phyloP scores from a whole-genome alignment of 257 asterid genomes.

The Phtheirospermum japonicum region DNA sequence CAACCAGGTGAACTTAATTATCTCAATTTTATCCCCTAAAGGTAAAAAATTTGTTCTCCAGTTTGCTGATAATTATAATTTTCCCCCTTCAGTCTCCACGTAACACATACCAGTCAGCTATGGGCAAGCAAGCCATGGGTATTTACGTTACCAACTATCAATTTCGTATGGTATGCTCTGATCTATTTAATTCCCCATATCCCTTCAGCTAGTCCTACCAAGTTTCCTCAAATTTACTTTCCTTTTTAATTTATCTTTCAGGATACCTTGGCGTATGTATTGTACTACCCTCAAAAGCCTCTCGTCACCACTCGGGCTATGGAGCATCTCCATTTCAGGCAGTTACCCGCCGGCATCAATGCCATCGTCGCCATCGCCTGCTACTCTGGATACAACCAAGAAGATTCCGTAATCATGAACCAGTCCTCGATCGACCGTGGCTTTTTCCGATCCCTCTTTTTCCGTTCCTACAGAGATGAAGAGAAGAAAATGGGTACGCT shows the following conservation, averaged over 20 bases:
- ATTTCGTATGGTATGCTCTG: slow-evolving; percentile 81
- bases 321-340: slow-evolving; percentile 99
- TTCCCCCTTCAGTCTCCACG: slow-evolving; percentile 79
- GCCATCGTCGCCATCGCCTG: slow-evolving; percentile 96
- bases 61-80: slow-evolving; percentile 25
- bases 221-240: slow-evolving; percentile 7
- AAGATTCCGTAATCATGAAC: slow-evolving; percentile 97
- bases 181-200: slow-evolving; percentile 26
- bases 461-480: slow-evolving; percentile 94
- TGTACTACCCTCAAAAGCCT: slow-evolving; percentile 95
- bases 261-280: slow-evolving; percentile 96
- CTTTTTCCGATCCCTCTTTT: slow-evolving; percentile 84
- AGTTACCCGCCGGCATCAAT: slow-evolving; percentile 95
- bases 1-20: slow-evolving; percentile 62
- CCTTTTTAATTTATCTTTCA: slow-evolving; percentile 28
- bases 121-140: slow-evolving; percentile 99
- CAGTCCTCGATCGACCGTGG: slow-evolving; percentile 98
- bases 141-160: slow-evolving; percentile 96
- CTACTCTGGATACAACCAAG: slow-evolving; percentile 96
- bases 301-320: slow-evolving; percentile 97
- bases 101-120: slow-evolving; percentile 98
- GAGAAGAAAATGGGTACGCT: slow-evolving; percentile 98
- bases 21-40: slow-evolving; percentile 6
- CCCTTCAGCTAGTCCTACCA: slow-evolving; percentile 13
- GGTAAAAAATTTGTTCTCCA: slow-evolving; percentile 18